Percentiles rank a stretch among this genome's conserved stretches.
phyloP scores from a whole-genome alignment of 139 green algal species.

The Coelastrella sp. region DNA sequence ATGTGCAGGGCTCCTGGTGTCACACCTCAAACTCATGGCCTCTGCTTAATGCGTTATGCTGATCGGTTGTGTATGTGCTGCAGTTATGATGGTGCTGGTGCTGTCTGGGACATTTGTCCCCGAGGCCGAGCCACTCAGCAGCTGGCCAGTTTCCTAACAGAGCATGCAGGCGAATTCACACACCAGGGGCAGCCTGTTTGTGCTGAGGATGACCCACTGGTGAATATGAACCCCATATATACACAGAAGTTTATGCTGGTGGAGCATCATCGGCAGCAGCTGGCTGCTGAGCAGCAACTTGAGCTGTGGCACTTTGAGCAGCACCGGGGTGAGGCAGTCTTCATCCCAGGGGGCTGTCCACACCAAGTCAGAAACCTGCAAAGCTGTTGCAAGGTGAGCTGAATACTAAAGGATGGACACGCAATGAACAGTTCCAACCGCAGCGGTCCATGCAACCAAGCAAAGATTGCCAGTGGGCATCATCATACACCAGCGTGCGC shows the following conservation, averaged over 20 bases:
- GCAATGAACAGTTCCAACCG: background rate
- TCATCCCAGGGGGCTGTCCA: constrained; percentile 89
- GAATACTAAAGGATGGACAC: background rate
- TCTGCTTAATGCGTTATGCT: background rate
- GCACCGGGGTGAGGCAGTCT: constrained; percentile 86
- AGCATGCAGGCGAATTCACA: constrained; percentile 59
- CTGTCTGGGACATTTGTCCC: constrained; percentile 90
- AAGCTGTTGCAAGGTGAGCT: constrained; percentile 75
- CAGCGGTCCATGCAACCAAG: no score
- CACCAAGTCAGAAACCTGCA: constrained; percentile 89
- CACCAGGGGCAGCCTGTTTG: constrained; percentile 52
- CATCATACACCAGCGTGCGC: no score
- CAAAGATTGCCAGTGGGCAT: no score
- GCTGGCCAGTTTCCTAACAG: constrained; percentile 59
- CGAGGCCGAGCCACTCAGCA: constrained; percentile 50
- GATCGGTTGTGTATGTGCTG: background rate
- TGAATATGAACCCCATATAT: background rate
- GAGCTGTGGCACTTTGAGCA: constrained; percentile 84
- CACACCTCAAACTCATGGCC: background rate
- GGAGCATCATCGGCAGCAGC: constrained; percentile 69
- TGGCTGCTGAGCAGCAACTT: constrained; percentile 76
- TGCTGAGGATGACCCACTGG: background rate
- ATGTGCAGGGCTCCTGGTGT: no score
- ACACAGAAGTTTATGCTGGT: constrained; percentile 34
- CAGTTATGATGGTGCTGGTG: constrained; percentile 63